Base-by-base conservation (phyloP, 208 protist genomes). In the Phytomonas francai region DNA sequence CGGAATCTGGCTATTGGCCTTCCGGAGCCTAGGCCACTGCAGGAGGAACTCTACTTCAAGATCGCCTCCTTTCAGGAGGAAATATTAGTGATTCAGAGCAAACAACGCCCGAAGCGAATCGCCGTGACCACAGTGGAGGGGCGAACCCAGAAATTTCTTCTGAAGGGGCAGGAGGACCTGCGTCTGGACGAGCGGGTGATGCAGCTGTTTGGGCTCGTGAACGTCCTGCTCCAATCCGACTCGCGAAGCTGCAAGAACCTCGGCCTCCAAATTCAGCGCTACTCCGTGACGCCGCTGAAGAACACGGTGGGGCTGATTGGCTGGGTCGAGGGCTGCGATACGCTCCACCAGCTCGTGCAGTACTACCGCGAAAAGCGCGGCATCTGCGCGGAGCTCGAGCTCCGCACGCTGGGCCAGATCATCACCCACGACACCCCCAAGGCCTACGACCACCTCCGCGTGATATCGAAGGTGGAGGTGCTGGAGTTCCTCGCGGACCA, bases 141-240 rank as follows among this genome's bases (percentile, higher is more conserved):
- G 6, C 65, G 80, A 12, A 84, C 81, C n/a, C 98, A 99, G 79
- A 84, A 92, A 63, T 99, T 98, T 83, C 84, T 99, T 36, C 85
- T 99, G 11, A 99, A 99, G 74, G 99, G 98, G 31, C 90, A 96
- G 51, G 98, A 99, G 80, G 97, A 98, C 77, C 78, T 98, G 27
- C 84, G 98, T 22, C 94, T 98, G 83, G 99, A 99, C 78, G 99
- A 99, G 87, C 87, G 99, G 33, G 98, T 99, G 25, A 99, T 99
- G 99, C 98, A 99, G 88, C 91, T 99, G 42, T 99, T 99, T 84
- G 95, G 96, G 3, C 87, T 99, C 5, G 97, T 99, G 22, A 99
- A 99, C 84, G 98, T 97, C 14, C 89, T 99, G 19, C 90, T 99
- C 57, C 78, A 82, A 56, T 92, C 89, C 3, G 87, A 95, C 71